phyloP scores from a whole-genome alignment of 2,329 filamentous ascomycete genomes.

The Tolypocladium paradoxum region DNA sequence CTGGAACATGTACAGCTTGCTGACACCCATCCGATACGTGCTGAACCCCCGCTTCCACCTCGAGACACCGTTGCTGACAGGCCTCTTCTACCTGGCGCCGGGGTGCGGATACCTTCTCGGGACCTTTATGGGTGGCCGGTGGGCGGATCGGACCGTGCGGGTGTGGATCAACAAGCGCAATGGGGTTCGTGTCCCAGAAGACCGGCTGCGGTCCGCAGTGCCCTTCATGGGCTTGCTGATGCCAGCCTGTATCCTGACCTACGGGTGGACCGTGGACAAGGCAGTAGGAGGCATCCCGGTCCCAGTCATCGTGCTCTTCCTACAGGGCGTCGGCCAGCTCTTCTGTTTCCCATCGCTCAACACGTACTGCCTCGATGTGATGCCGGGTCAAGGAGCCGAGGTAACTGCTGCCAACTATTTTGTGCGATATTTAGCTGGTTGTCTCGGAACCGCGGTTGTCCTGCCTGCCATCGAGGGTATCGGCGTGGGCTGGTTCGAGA shows the following conservation, averaged over 20 bases:
- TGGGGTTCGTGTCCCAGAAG: constrained; percentile 54
- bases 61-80: constrained; percentile 53
- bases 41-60: constrained; percentile 65
- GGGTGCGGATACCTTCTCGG: constrained; percentile 59
- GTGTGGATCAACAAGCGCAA: constrained; percentile 49
- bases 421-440: constrained; percentile 64
- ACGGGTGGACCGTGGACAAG: constrained; percentile 40
- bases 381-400: constrained; percentile 57
- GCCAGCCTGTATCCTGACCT: constrained; percentile 55
- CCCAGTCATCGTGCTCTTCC: constrained; percentile 62
- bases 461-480: constrained; percentile 64
- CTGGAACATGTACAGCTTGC: constrained; percentile 58
- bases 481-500: constrained; percentile 74
- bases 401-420: constrained; percentile 76
- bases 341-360: constrained; percentile 69
- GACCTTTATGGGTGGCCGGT: constrained; percentile 61
- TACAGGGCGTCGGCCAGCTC: constrained; percentile 63
- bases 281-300: constrained; percentile 41
- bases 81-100: constrained; percentile 65
- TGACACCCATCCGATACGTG: constrained; percentile 60
- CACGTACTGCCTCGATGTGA: constrained; percentile 74
- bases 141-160: constrained; percentile 56
- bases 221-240: constrained; percentile 46
- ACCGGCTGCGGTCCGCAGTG: constrained; percentile 51
- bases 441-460: constrained; percentile 57